phyloP scores from a whole-genome alignment of 2,329 filamentous ascomycete genomes.

The Talaromyces sp. region DNA sequence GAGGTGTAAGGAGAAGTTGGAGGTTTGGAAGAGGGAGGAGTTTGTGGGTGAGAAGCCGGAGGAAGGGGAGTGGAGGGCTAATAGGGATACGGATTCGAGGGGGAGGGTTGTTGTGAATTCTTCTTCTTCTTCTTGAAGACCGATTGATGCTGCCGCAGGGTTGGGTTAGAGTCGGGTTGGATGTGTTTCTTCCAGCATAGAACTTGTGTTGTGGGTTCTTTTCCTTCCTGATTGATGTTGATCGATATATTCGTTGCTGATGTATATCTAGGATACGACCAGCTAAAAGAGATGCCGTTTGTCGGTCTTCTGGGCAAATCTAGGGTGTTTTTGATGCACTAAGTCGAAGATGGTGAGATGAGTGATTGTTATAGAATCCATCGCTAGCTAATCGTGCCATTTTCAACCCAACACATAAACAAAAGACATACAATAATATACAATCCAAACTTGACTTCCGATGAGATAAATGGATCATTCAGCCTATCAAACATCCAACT shows the following conservation, averaged over 20 bases:
- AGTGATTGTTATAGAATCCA: slow-evolving; percentile 25
- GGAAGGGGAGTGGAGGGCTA: slow-evolving; percentile 75
- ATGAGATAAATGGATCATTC: too few species aligned
- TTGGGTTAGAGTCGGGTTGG: background rate
- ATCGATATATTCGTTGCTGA: too few species aligned
- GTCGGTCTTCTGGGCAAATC: background rate
- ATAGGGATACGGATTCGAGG: slow-evolving; percentile 64
- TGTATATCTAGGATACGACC: too few species aligned
- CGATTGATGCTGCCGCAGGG: background rate
- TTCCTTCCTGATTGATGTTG: too few species aligned
- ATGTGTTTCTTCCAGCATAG: too few species aligned
- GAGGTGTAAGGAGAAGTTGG: slow-evolving; percentile 76
- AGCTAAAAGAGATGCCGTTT: too few species aligned
- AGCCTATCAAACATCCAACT: slow-evolving; percentile 38
- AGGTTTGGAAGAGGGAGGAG: slow-evolving; percentile 92
- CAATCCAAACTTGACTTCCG: slow-evolving; percentile 2
- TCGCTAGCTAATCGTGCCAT: slow-evolving; percentile 21
- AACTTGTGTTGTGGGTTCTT: too few species aligned
- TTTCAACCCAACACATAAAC: background rate
- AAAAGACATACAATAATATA: background rate
- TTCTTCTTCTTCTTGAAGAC: background rate
- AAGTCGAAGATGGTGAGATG: background rate
- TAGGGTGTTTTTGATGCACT: background rate
- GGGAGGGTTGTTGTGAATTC: slow-evolving; percentile 19
- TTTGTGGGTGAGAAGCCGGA: slow-evolving; percentile 68